A percentile compares a stretch with the other conserved stretches of the same genome.
Evolutionary conservation across 2,329 filamentous ascomycete species (phyloP).

Genomic region (Penicillium sp.): DNA sequence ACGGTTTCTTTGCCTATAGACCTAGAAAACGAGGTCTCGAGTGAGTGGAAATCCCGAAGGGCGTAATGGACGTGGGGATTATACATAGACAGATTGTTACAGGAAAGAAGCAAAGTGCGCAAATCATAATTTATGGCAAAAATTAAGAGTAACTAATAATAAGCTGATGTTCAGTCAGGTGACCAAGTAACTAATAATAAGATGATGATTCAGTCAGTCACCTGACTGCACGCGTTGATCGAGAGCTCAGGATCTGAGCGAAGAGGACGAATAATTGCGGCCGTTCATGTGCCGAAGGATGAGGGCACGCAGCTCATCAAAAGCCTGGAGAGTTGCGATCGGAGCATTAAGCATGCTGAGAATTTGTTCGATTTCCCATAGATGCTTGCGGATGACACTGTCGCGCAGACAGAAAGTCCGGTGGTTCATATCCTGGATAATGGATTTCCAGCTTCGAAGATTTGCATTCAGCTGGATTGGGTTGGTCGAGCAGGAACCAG

Average conservation of each 20-base stretch:
- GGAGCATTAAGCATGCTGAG: constrained; percentile 49
- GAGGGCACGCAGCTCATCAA: constrained; percentile 30
- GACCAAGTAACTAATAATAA: too few species aligned
- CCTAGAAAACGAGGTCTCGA: background rate
- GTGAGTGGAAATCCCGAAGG: background rate
- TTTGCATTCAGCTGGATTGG: constrained; percentile 43
- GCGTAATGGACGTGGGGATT: background rate
- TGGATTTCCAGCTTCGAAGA: constrained; percentile 47
- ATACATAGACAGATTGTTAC: background rate
- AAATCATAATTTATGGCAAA: too few species aligned
- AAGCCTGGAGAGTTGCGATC: constrained; percentile 35
- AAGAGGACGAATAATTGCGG: background rate
- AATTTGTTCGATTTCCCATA: constrained; percentile 48
- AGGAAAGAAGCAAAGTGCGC: too few species aligned
- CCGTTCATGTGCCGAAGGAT: background rate
- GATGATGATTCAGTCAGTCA: too few species aligned
- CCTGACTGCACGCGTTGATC: background rate
- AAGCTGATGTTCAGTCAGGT: too few species aligned
- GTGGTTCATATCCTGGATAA: constrained; percentile 46
- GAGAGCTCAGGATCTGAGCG: background rate
- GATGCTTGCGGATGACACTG: constrained; percentile 46
- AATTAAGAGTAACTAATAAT: too few species aligned
- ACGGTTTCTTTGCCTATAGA: background rate
- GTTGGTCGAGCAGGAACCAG: constrained; percentile 41
- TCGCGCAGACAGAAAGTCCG: constrained; percentile 51